These are phyloP conservation scores for Colletotrichum sp. DNA, from an alignment of 2,329 filamentous ascomycete genomes.

Conservation along the genomic window DNA sequence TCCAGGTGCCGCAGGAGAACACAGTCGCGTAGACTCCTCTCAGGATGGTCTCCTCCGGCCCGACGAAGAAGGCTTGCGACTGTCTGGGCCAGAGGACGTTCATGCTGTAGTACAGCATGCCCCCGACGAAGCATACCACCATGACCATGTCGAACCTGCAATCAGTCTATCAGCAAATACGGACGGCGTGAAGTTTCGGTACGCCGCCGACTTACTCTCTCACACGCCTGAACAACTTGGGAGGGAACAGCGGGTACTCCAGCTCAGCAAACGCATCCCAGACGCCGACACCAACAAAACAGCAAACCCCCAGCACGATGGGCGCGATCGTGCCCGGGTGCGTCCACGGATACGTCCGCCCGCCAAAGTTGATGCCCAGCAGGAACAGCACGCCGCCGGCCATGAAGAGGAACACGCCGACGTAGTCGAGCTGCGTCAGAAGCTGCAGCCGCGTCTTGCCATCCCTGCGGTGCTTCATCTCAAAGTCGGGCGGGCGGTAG, in stretches of 20 bases:
- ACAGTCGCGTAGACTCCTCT: conserved; percentile 31
- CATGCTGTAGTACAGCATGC: conserved; percentile 35
- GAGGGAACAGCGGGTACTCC: conserved; percentile 33
- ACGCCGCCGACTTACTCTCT: conserved; percentile 23
- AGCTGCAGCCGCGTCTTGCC: conserved; percentile 29
- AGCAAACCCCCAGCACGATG: conserved; percentile 2
- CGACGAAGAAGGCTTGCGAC: conserved; percentile 29
- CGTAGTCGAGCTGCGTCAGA: conserved; percentile 28
- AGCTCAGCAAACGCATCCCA: conserved; percentile 31
- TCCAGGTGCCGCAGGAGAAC: conserved; percentile 33
- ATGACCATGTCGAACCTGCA: conserved; percentile 32
- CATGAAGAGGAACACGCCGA: conserved; percentile 30
- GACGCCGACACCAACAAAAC: conserved; percentile 31
- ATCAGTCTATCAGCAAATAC: fast-evolving
- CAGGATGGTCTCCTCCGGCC: conserved; percentile 25
- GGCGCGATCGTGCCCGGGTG: conserved; percentile 28
- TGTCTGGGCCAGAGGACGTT: conserved; percentile 34
- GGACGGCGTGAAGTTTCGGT: not conserved
- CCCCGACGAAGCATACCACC: conserved; percentile 33
- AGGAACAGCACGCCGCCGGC: conserved; percentile 30
- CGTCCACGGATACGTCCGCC: conserved; percentile 32
- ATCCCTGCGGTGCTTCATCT: conserved; percentile 34
- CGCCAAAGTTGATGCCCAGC: conserved; percentile 33
- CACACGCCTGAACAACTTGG: conserved; percentile 30
- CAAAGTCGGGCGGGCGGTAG: conserved; percentile 39